Evolutionary conservation across 2,329 filamentous ascomycete genomes (phyloP).

Genomic region (Hyphodiscus sp.): DNA sequence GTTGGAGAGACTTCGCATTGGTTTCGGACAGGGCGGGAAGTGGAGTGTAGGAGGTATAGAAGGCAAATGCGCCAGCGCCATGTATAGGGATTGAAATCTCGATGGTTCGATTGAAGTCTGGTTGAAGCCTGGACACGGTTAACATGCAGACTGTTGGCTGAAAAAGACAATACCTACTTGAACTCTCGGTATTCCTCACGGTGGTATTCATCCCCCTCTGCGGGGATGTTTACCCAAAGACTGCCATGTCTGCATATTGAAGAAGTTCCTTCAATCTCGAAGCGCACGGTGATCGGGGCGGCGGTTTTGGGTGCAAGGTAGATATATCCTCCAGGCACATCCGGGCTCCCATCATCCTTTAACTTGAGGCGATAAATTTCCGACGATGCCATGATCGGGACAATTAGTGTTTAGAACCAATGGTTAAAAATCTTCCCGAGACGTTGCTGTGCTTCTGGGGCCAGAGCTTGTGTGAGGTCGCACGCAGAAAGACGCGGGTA

Average conservation of each 20-base stretch:
- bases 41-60: slow-evolving; percentile 87
- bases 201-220: slow-evolving; percentile 66
- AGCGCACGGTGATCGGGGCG: slow-evolving; percentile 74
- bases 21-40: slow-evolving; percentile 63
- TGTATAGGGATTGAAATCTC: slow-evolving; percentile 84
- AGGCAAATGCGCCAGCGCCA: slow-evolving; percentile 81
- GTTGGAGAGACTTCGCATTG: slow-evolving; percentile 40
- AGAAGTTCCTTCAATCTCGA: slow-evolving; percentile 89
- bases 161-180: slow-evolving; percentile 55
- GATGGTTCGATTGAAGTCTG: slow-evolving; percentile 88
- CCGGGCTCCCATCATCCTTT: slow-evolving; percentile 87
- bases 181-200: slow-evolving; percentile 78
- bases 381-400: slow-evolving; percentile 57
- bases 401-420: slow-evolving; percentile 35
- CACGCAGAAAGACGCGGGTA: not conserved
- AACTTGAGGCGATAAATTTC: slow-evolving; percentile 84
- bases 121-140: slow-evolving; percentile 57
- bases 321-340: slow-evolving; percentile 84
- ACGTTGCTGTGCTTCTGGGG: not conserved
- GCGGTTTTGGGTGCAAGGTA: slow-evolving; percentile 73
- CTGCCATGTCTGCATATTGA: slow-evolving; percentile 93
- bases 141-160: slow-evolving; percentile 4
- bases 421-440: not conserved
- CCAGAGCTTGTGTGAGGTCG: not conserved
- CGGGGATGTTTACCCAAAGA: slow-evolving; percentile 93